A percentile compares a stretch with the other conserved stretches of the same genome.
phyloP scores from a whole-genome alignment of 2,329 filamentous ascomycete species.

The Trichoderma aggressivum region DNA sequence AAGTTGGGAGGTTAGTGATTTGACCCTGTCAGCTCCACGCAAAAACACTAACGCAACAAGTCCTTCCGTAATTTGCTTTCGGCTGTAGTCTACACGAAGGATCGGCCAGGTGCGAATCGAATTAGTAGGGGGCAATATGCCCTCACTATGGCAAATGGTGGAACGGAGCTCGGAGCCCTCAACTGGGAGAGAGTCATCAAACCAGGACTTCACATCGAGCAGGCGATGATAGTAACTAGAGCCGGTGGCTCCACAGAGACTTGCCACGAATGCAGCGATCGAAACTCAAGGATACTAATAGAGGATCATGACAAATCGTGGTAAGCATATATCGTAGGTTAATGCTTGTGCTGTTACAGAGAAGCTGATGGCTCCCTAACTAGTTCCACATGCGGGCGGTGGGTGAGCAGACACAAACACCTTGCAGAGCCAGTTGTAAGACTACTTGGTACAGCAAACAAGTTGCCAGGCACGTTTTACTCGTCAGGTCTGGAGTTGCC shows the following conservation, averaged over 20 bases:
- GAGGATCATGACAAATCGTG: background rate
- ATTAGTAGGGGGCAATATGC: no score
- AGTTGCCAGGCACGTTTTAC: no score
- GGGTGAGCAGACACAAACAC: background rate
- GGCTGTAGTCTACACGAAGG: no score
- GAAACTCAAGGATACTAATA: background rate
- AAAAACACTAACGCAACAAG: no score
- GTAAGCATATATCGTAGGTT: background rate
- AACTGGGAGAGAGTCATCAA: background rate
- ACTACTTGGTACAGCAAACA: no score
- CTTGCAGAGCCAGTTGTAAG: no score
- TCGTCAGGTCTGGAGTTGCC: background rate
- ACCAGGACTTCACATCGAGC: background rate
- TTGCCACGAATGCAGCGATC: background rate
- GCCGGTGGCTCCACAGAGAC: background rate
- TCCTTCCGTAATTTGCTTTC: no score
- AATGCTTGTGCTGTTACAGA: background rate
- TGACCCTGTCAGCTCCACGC: background rate
- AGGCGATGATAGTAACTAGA: background rate
- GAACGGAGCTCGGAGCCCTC: background rate
- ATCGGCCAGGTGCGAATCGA: no score
- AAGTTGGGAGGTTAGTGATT: background rate
- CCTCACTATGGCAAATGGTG: background rate
- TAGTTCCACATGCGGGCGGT: background rate
- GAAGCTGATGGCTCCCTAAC: background rate